Evolutionary conservation across 345 rosid genomes (phyloP).

Genomic region (thale cress (Arabidopsis thaliana)): DNA sequence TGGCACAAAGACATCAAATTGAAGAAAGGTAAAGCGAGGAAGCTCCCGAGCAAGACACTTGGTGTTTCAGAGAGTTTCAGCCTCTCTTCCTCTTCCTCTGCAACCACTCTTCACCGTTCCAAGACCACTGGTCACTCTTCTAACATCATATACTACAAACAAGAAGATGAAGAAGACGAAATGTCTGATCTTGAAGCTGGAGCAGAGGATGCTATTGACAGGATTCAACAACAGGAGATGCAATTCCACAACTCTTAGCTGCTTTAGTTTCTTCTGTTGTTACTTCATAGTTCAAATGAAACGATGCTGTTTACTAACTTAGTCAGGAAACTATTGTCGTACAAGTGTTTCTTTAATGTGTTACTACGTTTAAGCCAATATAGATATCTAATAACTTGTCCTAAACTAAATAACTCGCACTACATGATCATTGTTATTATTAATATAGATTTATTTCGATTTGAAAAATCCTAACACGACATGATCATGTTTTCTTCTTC

Average conservation of each 20-base stretch:
- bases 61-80: conserved; percentile 56
- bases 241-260: conserved; percentile 25
- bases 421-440: too few species aligned
- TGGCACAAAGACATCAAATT: conserved; percentile 81
- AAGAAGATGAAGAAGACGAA: conserved; percentile 47
- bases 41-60: conserved; percentile 45
- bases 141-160: conserved; percentile 42
- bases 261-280: not conserved
- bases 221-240: not conserved
- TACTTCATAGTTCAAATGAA: not conserved
- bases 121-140: conserved; percentile 83
- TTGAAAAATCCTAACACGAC: too few species aligned
- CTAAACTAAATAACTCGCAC: too few species aligned
- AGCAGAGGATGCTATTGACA: conserved; percentile 14
- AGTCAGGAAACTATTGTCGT: not conserved
- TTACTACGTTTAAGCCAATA: not conserved
- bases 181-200: conserved; percentile 63
- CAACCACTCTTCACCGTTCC: conserved; percentile 62
- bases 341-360: not conserved
- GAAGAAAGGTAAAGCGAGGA: conserved; percentile 58
- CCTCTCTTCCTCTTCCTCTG: conserved; percentile 36
- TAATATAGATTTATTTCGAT: too few species aligned
- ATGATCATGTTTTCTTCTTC: too few species aligned
- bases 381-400: not conserved
- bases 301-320: not conserved